A percentile compares a stretch with the other conserved stretches of the same genome.
phyloP scores from a whole-genome alignment of 169 alveolate species.

The Cryptosporidium bovis region DNA sequence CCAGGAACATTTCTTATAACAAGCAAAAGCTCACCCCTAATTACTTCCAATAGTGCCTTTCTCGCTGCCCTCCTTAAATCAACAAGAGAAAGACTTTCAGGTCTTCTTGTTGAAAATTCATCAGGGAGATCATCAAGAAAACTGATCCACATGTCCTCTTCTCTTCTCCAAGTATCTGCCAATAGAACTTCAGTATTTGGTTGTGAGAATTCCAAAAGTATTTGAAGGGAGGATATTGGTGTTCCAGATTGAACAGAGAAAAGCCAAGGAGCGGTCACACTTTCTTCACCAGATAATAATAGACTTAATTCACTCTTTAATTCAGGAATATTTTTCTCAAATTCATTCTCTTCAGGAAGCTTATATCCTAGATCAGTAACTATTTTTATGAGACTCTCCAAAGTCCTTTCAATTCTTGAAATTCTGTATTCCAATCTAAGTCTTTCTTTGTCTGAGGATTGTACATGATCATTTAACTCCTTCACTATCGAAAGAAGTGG shows the following conservation, averaged over 20 bases:
- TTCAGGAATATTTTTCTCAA: conserved; percentile 68
- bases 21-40: conserved; percentile 82
- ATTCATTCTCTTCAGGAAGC: conserved; percentile 56
- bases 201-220: conserved; percentile 87
- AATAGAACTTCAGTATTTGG: conserved; percentile 87
- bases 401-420: conserved; percentile 63
- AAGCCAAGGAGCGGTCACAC: conserved; percentile 88
- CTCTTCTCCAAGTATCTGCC: conserved; percentile 88
- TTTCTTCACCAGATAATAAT: conserved; percentile 66
- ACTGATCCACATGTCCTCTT: conserved; percentile 78
- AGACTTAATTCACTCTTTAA: conserved; percentile 57
- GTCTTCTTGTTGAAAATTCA: conserved; percentile 85
- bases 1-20: conserved; percentile 89
- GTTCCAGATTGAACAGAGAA: conserved; percentile 91
- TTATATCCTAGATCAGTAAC: conserved; percentile 72
- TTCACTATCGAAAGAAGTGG: conserved; percentile 90
- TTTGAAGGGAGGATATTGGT: conserved; percentile 90
- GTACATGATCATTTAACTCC: conserved; percentile 88
- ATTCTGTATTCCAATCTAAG: conserved; percentile 62
- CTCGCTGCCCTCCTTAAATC: conserved; percentile 79
- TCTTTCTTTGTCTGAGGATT: conserved; percentile 86
- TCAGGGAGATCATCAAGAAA: conserved; percentile 88
- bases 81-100: conserved; percentile 69
- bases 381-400: conserved; percentile 53
- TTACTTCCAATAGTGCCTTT: conserved; percentile 82